Conservation (phyloP, 129 eudicot species). For the Artemisia annua region DNA sequence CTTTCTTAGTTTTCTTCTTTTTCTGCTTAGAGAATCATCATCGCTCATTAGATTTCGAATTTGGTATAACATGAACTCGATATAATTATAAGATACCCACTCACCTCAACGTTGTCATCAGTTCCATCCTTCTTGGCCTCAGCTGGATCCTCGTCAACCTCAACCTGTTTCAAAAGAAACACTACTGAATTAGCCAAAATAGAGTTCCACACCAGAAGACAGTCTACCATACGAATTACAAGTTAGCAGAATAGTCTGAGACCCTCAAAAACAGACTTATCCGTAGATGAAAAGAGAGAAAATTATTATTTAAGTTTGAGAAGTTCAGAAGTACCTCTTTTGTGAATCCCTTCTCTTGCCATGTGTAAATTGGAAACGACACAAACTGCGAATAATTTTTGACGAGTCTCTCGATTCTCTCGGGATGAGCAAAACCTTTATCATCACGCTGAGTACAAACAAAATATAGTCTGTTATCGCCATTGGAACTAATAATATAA, state of each 20-base stretch:
- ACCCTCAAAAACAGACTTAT: not conserved
- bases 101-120: slow-evolving; percentile 58
- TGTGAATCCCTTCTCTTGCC: slow-evolving; percentile 94
- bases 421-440: slow-evolving; percentile 91
- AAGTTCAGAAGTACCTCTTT: slow-evolving; percentile 59
- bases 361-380: slow-evolving; percentile 92
- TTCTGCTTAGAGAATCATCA: slow-evolving; percentile 38
- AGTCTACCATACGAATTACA: not conserved
- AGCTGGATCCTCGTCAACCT: slow-evolving; percentile 94
- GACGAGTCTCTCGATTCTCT: slow-evolving; percentile 80
- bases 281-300: not conserved
- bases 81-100: not conserved
- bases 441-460: slow-evolving; percentile 64
- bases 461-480: slow-evolving; percentile 15
- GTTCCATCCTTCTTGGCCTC: slow-evolving; percentile 69
- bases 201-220: no score
- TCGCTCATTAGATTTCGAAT: not conserved
- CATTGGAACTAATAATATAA: not conserved
- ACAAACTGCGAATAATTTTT: slow-evolving; percentile 92
- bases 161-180: slow-evolving; percentile 50
- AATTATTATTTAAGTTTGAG: not conserved
- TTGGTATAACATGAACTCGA: slow-evolving; percentile 7
- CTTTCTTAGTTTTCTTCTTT: slow-evolving; percentile 92
- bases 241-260: not conserved
- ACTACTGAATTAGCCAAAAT: not conserved